Evolutionary conservation across 2,329 filamentous ascomycete species (phyloP), one percentile per base, ranked within the genome.

Genomic region (Neocucurbitaria cava): DNA sequence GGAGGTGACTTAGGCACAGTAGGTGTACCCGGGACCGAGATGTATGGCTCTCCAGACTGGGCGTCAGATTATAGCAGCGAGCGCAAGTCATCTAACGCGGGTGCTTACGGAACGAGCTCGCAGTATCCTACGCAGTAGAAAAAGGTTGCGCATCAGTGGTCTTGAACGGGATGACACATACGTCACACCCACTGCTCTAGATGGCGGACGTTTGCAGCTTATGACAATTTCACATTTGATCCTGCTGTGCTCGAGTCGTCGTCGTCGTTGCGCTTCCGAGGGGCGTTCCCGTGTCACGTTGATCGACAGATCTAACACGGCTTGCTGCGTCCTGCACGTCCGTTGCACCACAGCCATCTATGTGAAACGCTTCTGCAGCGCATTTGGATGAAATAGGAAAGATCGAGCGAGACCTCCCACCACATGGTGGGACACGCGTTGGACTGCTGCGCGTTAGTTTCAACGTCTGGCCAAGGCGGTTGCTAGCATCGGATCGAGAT

Each of bases 281-380:
- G 57, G 67, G 64, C 66, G 62, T 63, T 60, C 45, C n/a, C 42
- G 71, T 73, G 50, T 30, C 45, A 72, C 66, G 45, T 61, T 60
- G 55, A 56, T 61, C 53, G 56, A 65, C 59, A 62, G 41, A 51
- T 59, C 38, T 59, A 60, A 61, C 45, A 58, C 54, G 56, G 54
- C 56, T 61, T 48, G 54, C 21, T 60, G 59, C 59, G 44, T 65
- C 49, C 49, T 61, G 60, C 57, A 61, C 58, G 48, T 50, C 47
- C 45, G 48, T 47, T 55, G 49, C 44, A 62, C 54, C 45, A 35
- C 48, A 51, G 49, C 48, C 57, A 54, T 48, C 45, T 51, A 11
- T 48, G 55, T 58, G 43, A 33, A 40, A 64, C 52, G 31, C 23
- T 41, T 40, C 54, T 62, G 56, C 65, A 57, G 59, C 53, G 49